phyloP scores from a whole-genome alignment of 2,329 filamentous ascomycete species.

The Colletotrichum falcatum region DNA sequence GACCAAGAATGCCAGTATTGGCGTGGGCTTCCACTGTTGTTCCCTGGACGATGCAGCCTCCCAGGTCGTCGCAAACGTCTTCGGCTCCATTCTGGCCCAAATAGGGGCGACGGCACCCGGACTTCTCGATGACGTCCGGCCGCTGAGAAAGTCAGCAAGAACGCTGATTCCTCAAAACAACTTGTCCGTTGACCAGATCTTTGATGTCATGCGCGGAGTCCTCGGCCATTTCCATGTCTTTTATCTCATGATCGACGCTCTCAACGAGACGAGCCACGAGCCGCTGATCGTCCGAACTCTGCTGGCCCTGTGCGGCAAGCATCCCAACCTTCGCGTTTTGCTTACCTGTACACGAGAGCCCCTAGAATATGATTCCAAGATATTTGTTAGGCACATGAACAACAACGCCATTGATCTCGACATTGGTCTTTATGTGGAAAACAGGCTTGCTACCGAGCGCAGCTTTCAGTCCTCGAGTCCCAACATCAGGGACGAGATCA shows the following conservation, averaged over 20 bases:
- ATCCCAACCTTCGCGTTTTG: slow-evolving; percentile 41
- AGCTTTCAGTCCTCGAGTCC: slow-evolving; percentile 41
- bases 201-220: slow-evolving; percentile 34
- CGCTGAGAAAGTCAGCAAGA: slow-evolving; percentile 31
- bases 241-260: slow-evolving; percentile 44
- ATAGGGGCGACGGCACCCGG: slow-evolving; percentile 36
- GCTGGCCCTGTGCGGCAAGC: slow-evolving; percentile 39
- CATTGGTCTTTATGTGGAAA: slow-evolving; percentile 44
- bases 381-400: slow-evolving; percentile 41
- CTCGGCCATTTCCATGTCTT: slow-evolving; percentile 37
- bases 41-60: slow-evolving; percentile 45
- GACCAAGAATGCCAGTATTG: slow-evolving; percentile 26
- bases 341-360: slow-evolving; percentile 44
- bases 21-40: slow-evolving; percentile 45
- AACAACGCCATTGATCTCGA: slow-evolving; percentile 42
- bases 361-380: slow-evolving; percentile 3
- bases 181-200: slow-evolving; percentile 37
- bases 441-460: slow-evolving; percentile 41
- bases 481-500: slow-evolving; percentile 43
- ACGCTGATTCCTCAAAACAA: slow-evolving; percentile 43
- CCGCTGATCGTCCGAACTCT: slow-evolving; percentile 39
- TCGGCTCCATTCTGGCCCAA: slow-evolving; percentile 47
- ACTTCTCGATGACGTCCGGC: slow-evolving; percentile 41
- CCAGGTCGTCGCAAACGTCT: slow-evolving; percentile 46
- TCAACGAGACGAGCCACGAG: slow-evolving; percentile 44